Conservation (phyloP, 306 rosid species). For the Prunus dulcis region DNA sequence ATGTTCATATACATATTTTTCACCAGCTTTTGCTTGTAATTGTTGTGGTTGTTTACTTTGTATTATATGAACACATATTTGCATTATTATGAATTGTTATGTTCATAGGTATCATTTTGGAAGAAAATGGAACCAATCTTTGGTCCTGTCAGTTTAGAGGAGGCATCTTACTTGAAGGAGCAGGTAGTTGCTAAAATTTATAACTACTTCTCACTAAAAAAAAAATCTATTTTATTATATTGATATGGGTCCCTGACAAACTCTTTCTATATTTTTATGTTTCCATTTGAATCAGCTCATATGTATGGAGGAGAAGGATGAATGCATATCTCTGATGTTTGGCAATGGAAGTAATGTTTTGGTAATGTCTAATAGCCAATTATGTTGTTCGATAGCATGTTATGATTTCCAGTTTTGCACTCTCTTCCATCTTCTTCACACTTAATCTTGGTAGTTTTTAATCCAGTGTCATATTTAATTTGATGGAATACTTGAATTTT, state of each 20-base stretch:
- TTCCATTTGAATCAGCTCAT: conserved; percentile 43
- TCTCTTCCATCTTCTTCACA: not conserved
- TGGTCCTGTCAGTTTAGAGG: conserved; percentile 52
- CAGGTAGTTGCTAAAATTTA: conserved; percentile 41
- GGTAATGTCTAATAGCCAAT: conserved; percentile 38
- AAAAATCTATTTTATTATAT: conserved; percentile 5
- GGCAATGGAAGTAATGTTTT: conserved; percentile 37
- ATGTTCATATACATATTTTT: not conserved
- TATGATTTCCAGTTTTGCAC: not conserved
- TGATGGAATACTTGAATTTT: not conserved
- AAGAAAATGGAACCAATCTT: conserved; percentile 65
- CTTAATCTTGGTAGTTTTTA: not conserved
- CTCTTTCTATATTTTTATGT: conserved; percentile 11
- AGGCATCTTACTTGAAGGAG: conserved; percentile 54
- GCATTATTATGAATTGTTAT: not conserved
- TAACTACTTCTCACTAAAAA: conserved; percentile 6
- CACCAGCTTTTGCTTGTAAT: no score
- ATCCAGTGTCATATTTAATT: not conserved
- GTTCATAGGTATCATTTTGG: conserved; percentile 56
- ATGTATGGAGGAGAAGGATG: conserved; percentile 48
- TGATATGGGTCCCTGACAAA: conserved; percentile 23
- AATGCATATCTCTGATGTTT: conserved; percentile 38
- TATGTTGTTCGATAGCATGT: not conserved
- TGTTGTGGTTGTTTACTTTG: no score
- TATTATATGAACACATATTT: not conserved